A percentile compares a stretch with the other conserved stretches of the same genome.
phyloP scores from a whole-genome alignment of 768 basidiomycete species.

The Gloeophyllum trabeum region DNA sequence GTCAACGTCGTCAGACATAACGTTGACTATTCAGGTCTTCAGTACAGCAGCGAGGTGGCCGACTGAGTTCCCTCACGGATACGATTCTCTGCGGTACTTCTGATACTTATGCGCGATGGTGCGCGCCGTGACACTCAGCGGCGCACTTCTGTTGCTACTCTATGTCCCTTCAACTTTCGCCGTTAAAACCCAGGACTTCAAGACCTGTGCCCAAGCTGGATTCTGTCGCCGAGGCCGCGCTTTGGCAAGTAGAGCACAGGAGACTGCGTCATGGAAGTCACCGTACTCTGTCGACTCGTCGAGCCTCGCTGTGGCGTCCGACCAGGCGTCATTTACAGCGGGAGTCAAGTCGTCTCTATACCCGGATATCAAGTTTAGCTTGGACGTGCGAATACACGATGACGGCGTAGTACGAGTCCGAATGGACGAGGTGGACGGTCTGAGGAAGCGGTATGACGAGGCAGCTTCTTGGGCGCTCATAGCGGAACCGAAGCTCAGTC shows the following conservation, averaged over 20 bases:
- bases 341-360: conserved; percentile 73
- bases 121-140: too few species aligned
- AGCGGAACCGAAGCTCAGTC: conserved; percentile 54
- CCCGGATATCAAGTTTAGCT: conserved; percentile 70
- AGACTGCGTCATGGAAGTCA: conserved; percentile 59
- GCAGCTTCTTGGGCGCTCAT: conserved; percentile 84
- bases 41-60: too few species aligned
- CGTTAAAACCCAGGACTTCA: conserved; percentile 82
- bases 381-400: conserved; percentile 75
- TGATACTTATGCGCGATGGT: too few species aligned
- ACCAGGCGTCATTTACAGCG: conserved; percentile 58
- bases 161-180: conserved; percentile 28
- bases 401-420: conserved; percentile 86
- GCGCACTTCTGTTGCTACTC: conserved; percentile 19
- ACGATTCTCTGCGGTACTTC: too few species aligned
- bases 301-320: conserved; percentile 38
- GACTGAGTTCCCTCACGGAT: too few species aligned
- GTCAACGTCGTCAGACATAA: too few species aligned
- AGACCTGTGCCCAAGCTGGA: conserved; percentile 87
- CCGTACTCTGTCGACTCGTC: conserved; percentile 71
- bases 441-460: conserved; percentile 84
- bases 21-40: too few species aligned
- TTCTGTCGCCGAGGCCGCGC: conserved; percentile 92
- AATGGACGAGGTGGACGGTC: conserved; percentile 80
- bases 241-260: conserved; percentile 61